Percentiles rank a stretch among this genome's conserved stretches.
Evolutionary conservation across 176 grass and related monocot genomes (phyloP).

Genomic region (Saccharum spontaneum): DNA sequence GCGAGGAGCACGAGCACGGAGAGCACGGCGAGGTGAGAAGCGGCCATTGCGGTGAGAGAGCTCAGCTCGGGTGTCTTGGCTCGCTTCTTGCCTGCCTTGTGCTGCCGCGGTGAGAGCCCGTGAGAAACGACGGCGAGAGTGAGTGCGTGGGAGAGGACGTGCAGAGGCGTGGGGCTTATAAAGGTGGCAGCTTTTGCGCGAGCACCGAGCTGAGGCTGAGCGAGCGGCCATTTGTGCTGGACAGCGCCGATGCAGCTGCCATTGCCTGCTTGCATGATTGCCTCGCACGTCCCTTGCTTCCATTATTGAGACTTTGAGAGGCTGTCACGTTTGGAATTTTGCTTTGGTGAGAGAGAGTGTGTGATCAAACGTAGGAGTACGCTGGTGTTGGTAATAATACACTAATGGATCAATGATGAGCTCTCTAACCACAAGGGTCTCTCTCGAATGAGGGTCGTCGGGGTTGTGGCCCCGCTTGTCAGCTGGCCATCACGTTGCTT

Average conservation of each 20-base stretch:
- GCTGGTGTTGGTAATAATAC: background rate
- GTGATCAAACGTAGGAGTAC: background rate
- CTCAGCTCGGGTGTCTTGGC: background rate
- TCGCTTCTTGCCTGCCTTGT: conserved; percentile 33
- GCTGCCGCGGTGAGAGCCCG: background rate
- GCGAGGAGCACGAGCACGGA: conserved; percentile 45
- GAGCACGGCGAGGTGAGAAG: conserved; percentile 45
- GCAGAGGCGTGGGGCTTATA: conserved; percentile 31
- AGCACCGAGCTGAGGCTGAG: background rate
- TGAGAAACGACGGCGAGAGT: background rate
- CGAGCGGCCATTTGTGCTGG: background rate
- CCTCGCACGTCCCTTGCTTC: background rate
- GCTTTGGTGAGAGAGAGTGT: background rate
- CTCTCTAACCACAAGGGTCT: background rate
- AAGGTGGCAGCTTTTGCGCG: conserved; percentile 19
- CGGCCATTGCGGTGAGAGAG: conserved; percentile 29
- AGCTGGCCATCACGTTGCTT: background rate
- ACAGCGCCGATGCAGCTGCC: conserved; percentile 31
- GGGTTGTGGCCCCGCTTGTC: background rate
- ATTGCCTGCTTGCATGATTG: conserved; percentile 32
- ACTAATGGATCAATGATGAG: background rate
- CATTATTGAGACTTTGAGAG: conserved; percentile 25
- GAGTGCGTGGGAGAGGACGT: background rate
- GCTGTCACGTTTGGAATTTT: conserved; percentile 21
- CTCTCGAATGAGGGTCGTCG: background rate